A percentile compares a stretch with the other conserved stretches of the same genome.
phyloP scores from a whole-genome alignment of 345 rosid genomes.

The Noccaea caerulescens region DNA sequence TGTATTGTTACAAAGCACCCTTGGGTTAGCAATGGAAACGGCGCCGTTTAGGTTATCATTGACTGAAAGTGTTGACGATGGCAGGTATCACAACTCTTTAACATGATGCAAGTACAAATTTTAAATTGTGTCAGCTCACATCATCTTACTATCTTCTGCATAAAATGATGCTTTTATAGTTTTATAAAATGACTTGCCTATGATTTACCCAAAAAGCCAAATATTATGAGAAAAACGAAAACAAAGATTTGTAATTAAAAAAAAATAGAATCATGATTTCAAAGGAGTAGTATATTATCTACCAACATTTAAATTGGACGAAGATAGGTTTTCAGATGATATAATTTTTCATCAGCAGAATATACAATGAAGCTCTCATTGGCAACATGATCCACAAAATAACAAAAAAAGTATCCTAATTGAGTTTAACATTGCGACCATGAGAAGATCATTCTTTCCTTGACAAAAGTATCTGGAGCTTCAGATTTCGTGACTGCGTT shows the following conservation, averaged over 20 bases:
- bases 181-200: not conserved
- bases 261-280: not conserved
- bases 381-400: conserved; percentile 26
- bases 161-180: not conserved
- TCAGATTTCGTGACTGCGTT: conserved; percentile 16
- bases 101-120: not conserved
- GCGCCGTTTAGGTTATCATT: too few relatives aligned
- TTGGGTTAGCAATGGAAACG: too few relatives aligned
- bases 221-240: not conserved
- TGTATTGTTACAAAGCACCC: too few relatives aligned
- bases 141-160: not conserved
- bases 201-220: conserved; percentile 1
- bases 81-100: too few relatives aligned
- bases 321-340: conserved; percentile 20
- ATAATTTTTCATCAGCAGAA: conserved; percentile 15
- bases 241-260: not conserved
- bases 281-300: conserved; percentile 16
- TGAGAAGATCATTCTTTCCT: conserved; percentile 23
- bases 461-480: conserved; percentile 14
- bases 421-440: conserved; percentile 29
- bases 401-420: conserved; percentile 5
- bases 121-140: not conserved
- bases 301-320: conserved; percentile 20
- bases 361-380: conserved; percentile 30
- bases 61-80: too few relatives aligned